phyloP scores from a whole-genome alignment of 345 rosid genomes.

The Gossypium sturtianum region DNA sequence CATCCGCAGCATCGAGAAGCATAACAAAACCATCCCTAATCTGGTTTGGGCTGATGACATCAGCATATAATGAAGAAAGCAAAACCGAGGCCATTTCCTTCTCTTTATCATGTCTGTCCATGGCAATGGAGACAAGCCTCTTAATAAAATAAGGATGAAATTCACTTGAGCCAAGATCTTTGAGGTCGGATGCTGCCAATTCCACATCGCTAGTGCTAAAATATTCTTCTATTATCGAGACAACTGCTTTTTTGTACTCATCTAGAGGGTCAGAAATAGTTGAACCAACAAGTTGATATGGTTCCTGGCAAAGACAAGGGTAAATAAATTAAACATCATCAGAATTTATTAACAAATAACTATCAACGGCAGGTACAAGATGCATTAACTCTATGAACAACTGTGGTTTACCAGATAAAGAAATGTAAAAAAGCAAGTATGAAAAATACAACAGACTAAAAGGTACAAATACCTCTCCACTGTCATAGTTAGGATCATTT shows the following conservation, averaged over 20 bases:
- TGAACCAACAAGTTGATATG: slow-evolving; percentile 77
- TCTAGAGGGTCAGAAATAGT: slow-evolving; percentile 83
- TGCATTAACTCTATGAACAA: neutral
- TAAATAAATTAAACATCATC: slow-evolving; percentile 1
- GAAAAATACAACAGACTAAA: slow-evolving; percentile 3
- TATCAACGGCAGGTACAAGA: neutral
- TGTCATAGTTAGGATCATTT: slow-evolving; percentile 95
- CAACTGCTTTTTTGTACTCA: slow-evolving; percentile 87
- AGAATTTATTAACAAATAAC: neutral
- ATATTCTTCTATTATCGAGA: slow-evolving; percentile 76
- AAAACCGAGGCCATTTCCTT: slow-evolving; percentile 98
- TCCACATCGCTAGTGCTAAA: slow-evolving; percentile 86
- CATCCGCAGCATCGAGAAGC: slow-evolving; percentile 92
- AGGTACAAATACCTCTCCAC: slow-evolving; percentile 75
- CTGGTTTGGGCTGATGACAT: slow-evolving; percentile 78
- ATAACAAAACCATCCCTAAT: slow-evolving; percentile 94
- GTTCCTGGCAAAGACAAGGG: slow-evolving; percentile 44
- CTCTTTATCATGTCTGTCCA: slow-evolving; percentile 98
- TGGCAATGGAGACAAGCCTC: slow-evolving; percentile 90
- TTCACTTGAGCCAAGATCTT: slow-evolving; percentile 81
- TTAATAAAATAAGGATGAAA: slow-evolving; percentile 90
- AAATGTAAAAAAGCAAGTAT: neutral
- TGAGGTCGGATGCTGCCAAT: slow-evolving; percentile 86
- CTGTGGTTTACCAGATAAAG: neutral
- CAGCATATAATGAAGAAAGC: slow-evolving; percentile 84